Conservation (phyloP, 2,329 filamentous ascomycete species). For the Trichophyton simii region DNA sequence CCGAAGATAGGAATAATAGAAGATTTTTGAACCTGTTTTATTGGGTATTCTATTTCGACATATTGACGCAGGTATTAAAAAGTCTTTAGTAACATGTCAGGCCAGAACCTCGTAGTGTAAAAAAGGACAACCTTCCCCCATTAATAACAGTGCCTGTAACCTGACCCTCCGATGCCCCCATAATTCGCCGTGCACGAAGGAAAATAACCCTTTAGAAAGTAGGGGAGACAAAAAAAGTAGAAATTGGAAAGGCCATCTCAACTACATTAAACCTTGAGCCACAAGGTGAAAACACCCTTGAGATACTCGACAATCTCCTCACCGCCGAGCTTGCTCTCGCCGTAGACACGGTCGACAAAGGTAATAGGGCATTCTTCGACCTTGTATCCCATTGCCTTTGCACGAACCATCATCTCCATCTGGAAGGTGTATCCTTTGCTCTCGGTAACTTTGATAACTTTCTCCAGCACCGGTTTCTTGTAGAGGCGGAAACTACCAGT, state of each 20-base stretch:
- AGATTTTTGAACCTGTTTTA: not conserved
- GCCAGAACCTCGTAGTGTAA: not conserved
- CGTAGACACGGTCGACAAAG: conserved; percentile 91
- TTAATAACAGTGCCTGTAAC: conserved; percentile 2
- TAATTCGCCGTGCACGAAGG: conserved; percentile 11
- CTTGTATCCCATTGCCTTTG: conserved; percentile 87
- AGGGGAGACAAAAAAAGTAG: conserved; percentile 1
- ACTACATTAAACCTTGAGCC: conserved; percentile 54
- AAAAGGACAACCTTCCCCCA: not conserved
- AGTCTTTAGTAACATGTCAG: not conserved
- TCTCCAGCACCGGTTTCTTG: conserved; percentile 78
- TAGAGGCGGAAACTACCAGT: conserved; percentile 93
- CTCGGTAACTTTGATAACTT: conserved; percentile 80
- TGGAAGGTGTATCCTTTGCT: conserved; percentile 98
- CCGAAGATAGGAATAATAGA: not conserved
- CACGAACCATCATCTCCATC: conserved; percentile 99
- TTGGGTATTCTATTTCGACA: not conserved
- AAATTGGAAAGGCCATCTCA: conserved; percentile 5
- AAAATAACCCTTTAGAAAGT: conserved; percentile 7
- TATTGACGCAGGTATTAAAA: not conserved
- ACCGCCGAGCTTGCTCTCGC: conserved; percentile 85
- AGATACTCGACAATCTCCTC: conserved; percentile 95
- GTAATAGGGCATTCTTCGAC: conserved; percentile 93
- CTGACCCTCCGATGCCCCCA: conserved; percentile 6
- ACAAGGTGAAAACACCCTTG: conserved; percentile 67